Evolutionary conservation across 495 filamentous ascomycete genomes (phyloP), one percentile per base, ranked within the genome.

Genomic region (Aspergillus ostianus): DNA sequence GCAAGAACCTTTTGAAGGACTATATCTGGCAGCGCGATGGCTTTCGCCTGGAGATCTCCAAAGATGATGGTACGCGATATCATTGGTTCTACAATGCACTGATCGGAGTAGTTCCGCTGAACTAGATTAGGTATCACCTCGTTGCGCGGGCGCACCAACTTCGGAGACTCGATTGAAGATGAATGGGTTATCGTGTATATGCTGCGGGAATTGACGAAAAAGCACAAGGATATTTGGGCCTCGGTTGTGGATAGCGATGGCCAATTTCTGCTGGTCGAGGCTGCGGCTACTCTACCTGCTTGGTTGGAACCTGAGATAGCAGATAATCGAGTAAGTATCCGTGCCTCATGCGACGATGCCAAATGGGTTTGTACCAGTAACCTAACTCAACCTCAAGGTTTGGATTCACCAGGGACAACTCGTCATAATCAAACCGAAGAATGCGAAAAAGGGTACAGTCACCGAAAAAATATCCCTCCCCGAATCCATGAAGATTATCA

Each of bases 141-240:
- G 27, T 78, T 96, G 18, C 80, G 82, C 52, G 92, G 92, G 10
- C 75, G 78, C 48, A 94, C 91, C 6, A 88, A 92, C 66, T 97
- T 89, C 62, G 93, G 93, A 7, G 94, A 98, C 72, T 92, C 91
- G 4, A 86, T 97, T 8, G 94, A 96, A 66, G 94, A 98, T 67
- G 95, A 98, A 77, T 98, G 94, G 94, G 83, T 97, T 2, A 86
- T 97, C 54, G 92, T 97, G 26, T 96, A 93, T 72, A 71, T 98
- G 12, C 82, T 98, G n/a, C 85, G 89, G 41, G 88, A 92, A 66
- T 73, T 97, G 58, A 93, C 86, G 67, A 88, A 79, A 64, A 73
- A 83, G 56, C 91, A 89, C 62, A 79, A 82, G 54, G 82, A 90
- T 56, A 76, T 93, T 8, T 98, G 93, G 94, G 81, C 92, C 46